Base-by-base conservation (phyloP, 2,329 filamentous ascomycete genomes). In the Sarocladiaceae sp. region DNA sequence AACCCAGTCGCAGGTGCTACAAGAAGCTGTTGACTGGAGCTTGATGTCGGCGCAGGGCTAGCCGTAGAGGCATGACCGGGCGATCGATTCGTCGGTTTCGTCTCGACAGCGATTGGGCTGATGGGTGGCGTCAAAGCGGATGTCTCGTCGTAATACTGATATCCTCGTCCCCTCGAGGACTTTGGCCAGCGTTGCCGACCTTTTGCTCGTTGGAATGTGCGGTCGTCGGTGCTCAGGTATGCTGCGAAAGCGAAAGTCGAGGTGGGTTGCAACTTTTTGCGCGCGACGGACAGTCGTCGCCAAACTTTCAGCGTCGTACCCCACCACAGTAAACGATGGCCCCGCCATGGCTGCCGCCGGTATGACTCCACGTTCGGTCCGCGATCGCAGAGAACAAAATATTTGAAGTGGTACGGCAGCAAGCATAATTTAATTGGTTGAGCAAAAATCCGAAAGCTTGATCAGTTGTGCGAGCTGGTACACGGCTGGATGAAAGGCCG, bases 291-390 rank as follows among this genome's bases (percentile, higher is more conserved):
- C 4, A 4, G 5, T 17, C 26, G 17, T 48, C 44, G 26, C 44
- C 44, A 48, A 48, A 48, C 44, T 48, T 48, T 48, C 44, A 48
- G 44, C 26, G 44, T 48, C 44, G 44, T 48, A 48, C 44, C 44
- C 44, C 44, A 48, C 44, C 44, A 33, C 26, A 33, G 44, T 48
- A 48, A 18, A 33, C 17, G 44, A 29, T 17, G 44, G 44, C 44
- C 44, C 44, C 44, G 44, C 44, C 44, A 33, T 48, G 10, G 44
- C 26, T 6, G 12, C 39, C 6, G 11, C 23, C 26, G 26, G 44
- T 33, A 29, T 48, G 44, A 48, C 44, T 48, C 44, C 28, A 29
- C 44, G 5, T 4, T 28, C 7, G 37, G 18, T 20, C 18, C 12
- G n/a, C 7, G 35, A 8, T n/a, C 15, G 35, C 15, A 37, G 35